Evolutionary conservation across 78 protist genomes (phyloP).

Genomic region (Diacronema lutheri): DNA sequence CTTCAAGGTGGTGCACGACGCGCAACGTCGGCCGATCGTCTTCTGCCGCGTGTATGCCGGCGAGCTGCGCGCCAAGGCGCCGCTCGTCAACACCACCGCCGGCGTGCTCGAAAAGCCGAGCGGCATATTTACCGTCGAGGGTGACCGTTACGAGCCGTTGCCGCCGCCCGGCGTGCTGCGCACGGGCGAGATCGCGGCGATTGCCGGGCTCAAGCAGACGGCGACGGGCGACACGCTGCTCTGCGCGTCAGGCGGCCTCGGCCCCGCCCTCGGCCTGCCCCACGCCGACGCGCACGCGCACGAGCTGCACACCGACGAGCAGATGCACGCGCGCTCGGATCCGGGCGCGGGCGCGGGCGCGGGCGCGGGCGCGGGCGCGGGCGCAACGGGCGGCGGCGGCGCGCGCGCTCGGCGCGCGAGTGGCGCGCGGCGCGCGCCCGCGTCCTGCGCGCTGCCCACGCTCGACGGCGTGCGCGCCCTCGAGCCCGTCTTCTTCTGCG

Average conservation of each 20-base stretch:
- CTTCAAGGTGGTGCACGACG: background rate
- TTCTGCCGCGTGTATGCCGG: background rate
- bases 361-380: no score
- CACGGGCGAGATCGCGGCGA: conserved; percentile 30
- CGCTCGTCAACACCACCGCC: background rate
- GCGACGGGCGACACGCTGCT: conserved; percentile 34
- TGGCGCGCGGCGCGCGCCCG: no score
- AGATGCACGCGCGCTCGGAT: conserved; percentile 1
- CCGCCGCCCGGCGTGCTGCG: background rate
- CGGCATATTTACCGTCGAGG: background rate
- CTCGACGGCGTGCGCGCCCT: conserved; percentile 85
- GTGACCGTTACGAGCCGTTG: background rate
- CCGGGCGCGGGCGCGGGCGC: no score
- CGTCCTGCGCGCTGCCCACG: background rate
- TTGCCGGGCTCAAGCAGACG: background rate
- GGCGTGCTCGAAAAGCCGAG: background rate
- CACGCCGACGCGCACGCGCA: no score
- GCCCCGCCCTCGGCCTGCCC: no score
- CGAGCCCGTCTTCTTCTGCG: conserved; percentile 85
- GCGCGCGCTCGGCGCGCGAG: no score
- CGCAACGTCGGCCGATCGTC: background rate
- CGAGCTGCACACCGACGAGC: conserved; percentile 35
- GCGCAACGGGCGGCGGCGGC: no score
- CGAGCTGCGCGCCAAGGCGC: background rate
- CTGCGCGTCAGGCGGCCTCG: no score